Evolutionary conservation across 2,329 filamentous ascomycete genomes (phyloP), one percentile per base, ranked within the genome.

Genomic region (Cladophialophora bantiana): DNA sequence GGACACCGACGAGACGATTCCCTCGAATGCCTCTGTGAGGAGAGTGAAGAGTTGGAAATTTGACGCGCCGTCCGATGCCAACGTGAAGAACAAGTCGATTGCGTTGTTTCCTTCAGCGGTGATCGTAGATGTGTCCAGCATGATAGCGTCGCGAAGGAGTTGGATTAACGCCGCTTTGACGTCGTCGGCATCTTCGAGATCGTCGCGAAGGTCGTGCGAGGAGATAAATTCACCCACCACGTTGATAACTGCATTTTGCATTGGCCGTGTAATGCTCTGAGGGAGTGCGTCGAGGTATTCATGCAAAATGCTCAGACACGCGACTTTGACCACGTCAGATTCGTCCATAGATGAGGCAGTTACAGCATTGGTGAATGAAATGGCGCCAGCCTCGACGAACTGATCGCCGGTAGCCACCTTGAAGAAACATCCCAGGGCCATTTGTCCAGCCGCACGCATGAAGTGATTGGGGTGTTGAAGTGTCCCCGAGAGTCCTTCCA

Each of bases 31-130:
- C 78, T 99, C 95, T 40, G 88, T 90, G 31, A 98, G 90, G 59
- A 97, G 83, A 81, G 94, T 90, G 0, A 90, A 93, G 55, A 97
- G 87, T 77, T 97, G 94, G 81, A 96, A 96, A 80, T 96, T 98
- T 68, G 86, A 88, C 0, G 94, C 92, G 34, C 93, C 93, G 75
- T 94, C 89, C 77, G 93, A 95, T 26, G 93, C 94, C 67, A 98
- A 88, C 61, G 90, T 87, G 80, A 99, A 98, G 7, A 99, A 86
- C 13, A 97, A 83, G 26, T 94, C 92, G 64, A 89, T 86, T 54
- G 90, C 87, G 12, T 90, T 89, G 13, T 85, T 86, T 0, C 89
- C 87, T 13, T 48, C 32, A 6, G 45, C 31, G 26, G 97, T 85
- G 26, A 91, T 89, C 61, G 95, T 88, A 15, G 85, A 84, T 2